A percentile compares a stretch with the other conserved stretches of the same genome.
phyloP scores from a whole-genome alignment of 257 asterid species.

The Solanum etuberosum region DNA sequence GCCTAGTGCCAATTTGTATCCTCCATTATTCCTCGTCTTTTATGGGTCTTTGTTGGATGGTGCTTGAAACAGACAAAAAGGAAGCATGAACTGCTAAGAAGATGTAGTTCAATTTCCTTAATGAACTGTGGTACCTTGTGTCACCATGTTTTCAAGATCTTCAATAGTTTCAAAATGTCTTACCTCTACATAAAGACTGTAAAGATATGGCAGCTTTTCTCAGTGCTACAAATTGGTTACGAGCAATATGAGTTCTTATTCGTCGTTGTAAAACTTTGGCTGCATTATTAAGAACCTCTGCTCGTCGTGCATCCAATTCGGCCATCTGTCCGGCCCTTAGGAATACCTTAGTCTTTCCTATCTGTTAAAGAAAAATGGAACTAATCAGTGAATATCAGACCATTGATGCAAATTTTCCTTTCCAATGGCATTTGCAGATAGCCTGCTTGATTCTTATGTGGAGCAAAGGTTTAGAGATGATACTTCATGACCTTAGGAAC shows the following conservation, averaged over 20 bases:
- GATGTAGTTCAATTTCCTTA: neutral
- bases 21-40: neutral
- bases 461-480: neutral
- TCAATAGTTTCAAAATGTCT: slow-evolving; percentile 6
- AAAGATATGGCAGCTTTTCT: slow-evolving; percentile 52
- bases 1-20: neutral
- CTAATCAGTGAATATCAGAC: neutral
- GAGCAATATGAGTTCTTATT: slow-evolving; percentile 71
- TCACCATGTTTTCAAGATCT: neutral
- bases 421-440: neutral
- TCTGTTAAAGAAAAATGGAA: slow-evolving; percentile 30
- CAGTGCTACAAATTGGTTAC: slow-evolving; percentile 49
- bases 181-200: slow-evolving; percentile 89
- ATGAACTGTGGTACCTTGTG: neutral
- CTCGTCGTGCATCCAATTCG: slow-evolving; percentile 87
- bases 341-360: slow-evolving; percentile 94
- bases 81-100: neutral
- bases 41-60: neutral
- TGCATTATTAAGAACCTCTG: slow-evolving; percentile 82
- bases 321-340: slow-evolving; percentile 99
- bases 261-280: slow-evolving; percentile 81
- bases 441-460: neutral
- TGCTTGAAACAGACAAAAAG: neutral
- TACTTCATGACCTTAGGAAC: neutral
- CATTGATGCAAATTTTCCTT: neutral